phyloP scores from a whole-genome alignment of 83 land plant species.

The Diphasiastrum complanatum region DNA sequence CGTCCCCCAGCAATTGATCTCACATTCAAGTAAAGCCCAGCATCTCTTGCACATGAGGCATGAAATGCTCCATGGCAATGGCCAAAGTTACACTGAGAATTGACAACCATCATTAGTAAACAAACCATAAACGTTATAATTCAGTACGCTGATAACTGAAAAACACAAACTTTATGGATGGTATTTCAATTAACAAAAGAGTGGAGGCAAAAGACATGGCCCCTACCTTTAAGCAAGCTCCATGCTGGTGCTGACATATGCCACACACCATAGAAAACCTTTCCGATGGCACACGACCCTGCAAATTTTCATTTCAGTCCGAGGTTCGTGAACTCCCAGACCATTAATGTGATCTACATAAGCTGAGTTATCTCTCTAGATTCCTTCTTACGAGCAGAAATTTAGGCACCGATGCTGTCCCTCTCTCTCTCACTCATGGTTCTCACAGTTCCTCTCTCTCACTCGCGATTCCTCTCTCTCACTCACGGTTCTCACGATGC shows the following conservation, averaged over 20 bases:
- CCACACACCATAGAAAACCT: slow-evolving; percentile 39
- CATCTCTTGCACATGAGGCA: slow-evolving; percentile 73
- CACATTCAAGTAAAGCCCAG: slow-evolving; percentile 67
- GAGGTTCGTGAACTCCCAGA: too few relatives aligned
- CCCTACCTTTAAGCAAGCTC: slow-evolving; percentile 78
- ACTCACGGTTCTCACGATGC: too few relatives aligned
- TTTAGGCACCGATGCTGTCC: too few relatives aligned
- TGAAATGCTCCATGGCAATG: slow-evolving; percentile 80
- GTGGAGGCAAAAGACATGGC: background rate
- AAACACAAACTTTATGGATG: background rate
- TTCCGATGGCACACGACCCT: slow-evolving; percentile 50
- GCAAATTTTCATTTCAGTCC: too few relatives aligned
- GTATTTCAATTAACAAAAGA: background rate
- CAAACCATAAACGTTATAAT: background rate
- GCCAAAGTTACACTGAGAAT: slow-evolving; percentile 79
- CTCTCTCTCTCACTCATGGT: too few relatives aligned
- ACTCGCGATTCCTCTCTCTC: too few relatives aligned
- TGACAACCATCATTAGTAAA: background rate
- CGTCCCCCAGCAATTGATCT: slow-evolving; percentile 39
- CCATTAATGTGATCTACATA: too few relatives aligned
- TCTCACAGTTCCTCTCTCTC: too few relatives aligned
- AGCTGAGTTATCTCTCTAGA: too few relatives aligned
- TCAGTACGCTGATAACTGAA: background rate
- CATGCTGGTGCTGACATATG: slow-evolving; percentile 59
- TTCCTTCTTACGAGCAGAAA: too few relatives aligned